Evolutionary conservation across 768 basidiomycete species (phyloP), one percentile per base, ranked within the genome.

Genomic region (Daedaleopsis sinensis): DNA sequence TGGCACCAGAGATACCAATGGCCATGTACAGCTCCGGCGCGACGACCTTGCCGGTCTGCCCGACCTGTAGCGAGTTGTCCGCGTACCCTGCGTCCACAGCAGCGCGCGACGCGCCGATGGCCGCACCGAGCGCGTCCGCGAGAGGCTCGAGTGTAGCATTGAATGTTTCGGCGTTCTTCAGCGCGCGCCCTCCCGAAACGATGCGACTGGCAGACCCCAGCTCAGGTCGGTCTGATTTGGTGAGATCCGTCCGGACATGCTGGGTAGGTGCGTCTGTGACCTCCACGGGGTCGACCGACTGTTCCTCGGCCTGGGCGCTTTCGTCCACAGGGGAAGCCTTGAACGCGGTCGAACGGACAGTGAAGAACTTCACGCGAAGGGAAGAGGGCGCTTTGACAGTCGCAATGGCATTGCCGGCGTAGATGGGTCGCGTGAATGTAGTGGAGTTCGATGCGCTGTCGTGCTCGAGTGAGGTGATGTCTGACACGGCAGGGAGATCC

Each of bases 21-120:
- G 97, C 97, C 76, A 98, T 84, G 76, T 99, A 99, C 55, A 99
- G 78, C 72, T 96, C 93, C 0, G 97, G 96, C 3, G 97, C 96
- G 46, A 98, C 96, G 38, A 99, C 91, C 77, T 98, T 98, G 57
- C 97, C 97, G 0, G 97, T 99, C 79, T 99, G 97, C 23, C 97
- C 97, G n/a, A 99, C 97, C 76, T 99, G 97, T 53, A 98, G 72
- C 5, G 93, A 95, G 77, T 98, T 98, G 75, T 98, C 97, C 32
- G 94, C 94, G 70, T 98, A 98, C 1, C 97, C 97, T 27, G 95
- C 93, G 73, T 99, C 97, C 18, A 99, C 97, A 4, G 97, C 97
- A 6, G 97, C 97, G 56, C 97, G 87, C 19, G 93, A 95, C n/a
- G 97, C 97, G 61, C 97, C 97, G 61, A 99, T 92, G 32, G 96